Conservation (phyloP, 1,284 basidiomycete genomes). For the Marasmius oreades region DNA sequence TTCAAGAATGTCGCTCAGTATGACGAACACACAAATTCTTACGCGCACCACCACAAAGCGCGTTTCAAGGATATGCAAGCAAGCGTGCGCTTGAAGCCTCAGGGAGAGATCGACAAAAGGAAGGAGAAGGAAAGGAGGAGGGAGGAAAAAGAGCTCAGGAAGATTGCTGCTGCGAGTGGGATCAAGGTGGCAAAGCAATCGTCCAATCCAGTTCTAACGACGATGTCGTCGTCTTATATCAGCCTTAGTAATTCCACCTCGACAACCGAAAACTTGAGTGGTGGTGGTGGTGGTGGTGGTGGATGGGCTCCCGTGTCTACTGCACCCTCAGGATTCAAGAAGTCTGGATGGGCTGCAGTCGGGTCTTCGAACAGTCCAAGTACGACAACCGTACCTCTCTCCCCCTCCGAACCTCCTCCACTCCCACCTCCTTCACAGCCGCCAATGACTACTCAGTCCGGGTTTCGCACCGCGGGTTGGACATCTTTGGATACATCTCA, state of each 20-base stretch:
- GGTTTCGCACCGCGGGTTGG: no score
- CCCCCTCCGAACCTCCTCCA: slow-evolving; percentile 11
- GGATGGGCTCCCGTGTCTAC: slow-evolving; percentile 43
- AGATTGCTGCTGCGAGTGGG: slow-evolving; percentile 74
- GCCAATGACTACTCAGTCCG: slow-evolving; percentile 2
- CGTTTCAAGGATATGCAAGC: slow-evolving; percentile 76
- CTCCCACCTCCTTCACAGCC: slow-evolving; percentile 13
- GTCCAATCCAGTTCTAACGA: slow-evolving; percentile 28
- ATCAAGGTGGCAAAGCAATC: slow-evolving; percentile 57
- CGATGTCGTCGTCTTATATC: slow-evolving; percentile 16
- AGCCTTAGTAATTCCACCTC: slow-evolving; percentile 20
- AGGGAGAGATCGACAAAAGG: slow-evolving; percentile 64
- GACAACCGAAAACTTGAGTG: slow-evolving; percentile 27
- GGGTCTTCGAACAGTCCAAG: slow-evolving; percentile 20
- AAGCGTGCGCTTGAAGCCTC: slow-evolving; percentile 51
- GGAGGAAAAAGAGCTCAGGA: slow-evolving; percentile 77
- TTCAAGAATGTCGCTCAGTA: slow-evolving; percentile 80
- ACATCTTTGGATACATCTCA: slow-evolving; percentile 15
- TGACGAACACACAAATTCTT: slow-evolving; percentile 82
- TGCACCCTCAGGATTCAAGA: slow-evolving; percentile 40
- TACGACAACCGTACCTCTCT: slow-evolving; percentile 14
- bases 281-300: slow-evolving; percentile 32
- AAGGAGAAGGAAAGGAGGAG: slow-evolving; percentile 81
- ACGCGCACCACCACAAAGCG: slow-evolving; percentile 79
- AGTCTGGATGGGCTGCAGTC: slow-evolving; percentile 59